Percentiles rank a stretch among this genome's conserved stretches.
Evolutionary conservation across 108 stramenopile genomes (phyloP).

Genomic region (Chaetoceros muelleri): DNA sequence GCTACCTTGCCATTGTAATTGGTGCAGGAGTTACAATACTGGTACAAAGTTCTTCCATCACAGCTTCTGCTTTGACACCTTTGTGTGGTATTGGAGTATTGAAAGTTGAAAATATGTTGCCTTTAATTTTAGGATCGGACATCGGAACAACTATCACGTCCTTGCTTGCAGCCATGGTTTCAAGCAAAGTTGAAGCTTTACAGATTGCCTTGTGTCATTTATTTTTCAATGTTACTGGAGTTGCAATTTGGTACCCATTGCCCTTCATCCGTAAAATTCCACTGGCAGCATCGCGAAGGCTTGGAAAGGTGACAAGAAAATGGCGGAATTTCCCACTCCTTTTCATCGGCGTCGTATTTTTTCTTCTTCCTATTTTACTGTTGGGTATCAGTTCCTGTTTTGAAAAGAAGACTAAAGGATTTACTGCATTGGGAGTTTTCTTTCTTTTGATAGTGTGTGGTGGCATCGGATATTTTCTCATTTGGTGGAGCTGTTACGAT

Average conservation of each 20-base stretch:
- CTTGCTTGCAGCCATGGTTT: constrained; percentile 44
- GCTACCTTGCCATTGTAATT: constrained; percentile 30
- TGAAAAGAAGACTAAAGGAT: constrained; percentile 4
- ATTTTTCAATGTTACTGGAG: constrained; percentile 74
- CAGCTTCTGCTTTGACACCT: constrained; percentile 20
- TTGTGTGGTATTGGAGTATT: constrained; percentile 17
- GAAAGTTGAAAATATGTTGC: constrained; percentile 13
- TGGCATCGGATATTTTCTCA: neutral
- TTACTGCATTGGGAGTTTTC: constrained; percentile 2
- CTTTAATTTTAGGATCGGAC: constrained; percentile 52
- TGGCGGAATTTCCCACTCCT: constrained; percentile 17
- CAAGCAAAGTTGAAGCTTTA: constrained; percentile 30
- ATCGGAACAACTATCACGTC: constrained; percentile 76
- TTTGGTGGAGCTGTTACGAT: constrained; percentile 5
- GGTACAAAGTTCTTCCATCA: constrained; percentile 24
- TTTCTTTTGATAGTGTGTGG: neutral
- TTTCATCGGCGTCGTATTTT: constrained; percentile 19
- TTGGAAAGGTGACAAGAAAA: constrained; percentile 13
- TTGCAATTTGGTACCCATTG: constrained; percentile 14
- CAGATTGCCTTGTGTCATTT: constrained; percentile 73
- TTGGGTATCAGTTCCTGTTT: constrained; percentile 15
- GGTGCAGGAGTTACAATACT: constrained; percentile 46
- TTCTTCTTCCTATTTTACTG: constrained; percentile 15
- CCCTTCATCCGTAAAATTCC: constrained; percentile 19
- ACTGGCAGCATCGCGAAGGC: constrained; percentile 5